Percentiles rank a stretch among this genome's conserved stretches.
Evolutionary conservation across 164 flowering plant genomes (phyloP).

Genomic region (Vitis rotundifolia): DNA sequence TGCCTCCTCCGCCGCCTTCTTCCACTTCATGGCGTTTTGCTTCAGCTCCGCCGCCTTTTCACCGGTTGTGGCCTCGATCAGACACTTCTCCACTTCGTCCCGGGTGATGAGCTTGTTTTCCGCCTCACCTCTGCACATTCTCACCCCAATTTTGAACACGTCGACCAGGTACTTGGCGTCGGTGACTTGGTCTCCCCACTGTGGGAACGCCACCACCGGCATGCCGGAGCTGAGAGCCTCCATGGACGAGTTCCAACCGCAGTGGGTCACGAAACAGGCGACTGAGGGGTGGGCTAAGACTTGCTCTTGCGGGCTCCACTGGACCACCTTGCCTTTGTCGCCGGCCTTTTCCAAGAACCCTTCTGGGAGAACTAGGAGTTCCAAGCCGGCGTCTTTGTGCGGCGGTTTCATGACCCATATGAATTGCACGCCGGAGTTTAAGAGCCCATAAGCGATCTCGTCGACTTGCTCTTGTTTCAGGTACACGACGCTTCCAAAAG

Average conservation of each 20-base stretch:
- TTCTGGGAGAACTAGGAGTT: neutral
- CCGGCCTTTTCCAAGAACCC: constrained; percentile 14
- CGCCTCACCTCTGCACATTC: constrained; percentile 6
- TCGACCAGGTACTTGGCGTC: constrained; percentile 19
- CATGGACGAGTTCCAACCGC: constrained; percentile 31
- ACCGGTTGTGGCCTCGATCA: constrained; percentile 15
- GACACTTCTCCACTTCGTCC: constrained; percentile 22
- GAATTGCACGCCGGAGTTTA: constrained; percentile 8
- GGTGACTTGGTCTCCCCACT: constrained; percentile 23
- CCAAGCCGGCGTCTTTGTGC: neutral
- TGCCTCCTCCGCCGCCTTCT: constrained; percentile 58
- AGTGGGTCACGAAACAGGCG: constrained; percentile 25
- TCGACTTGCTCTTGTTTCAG: constrained; percentile 12
- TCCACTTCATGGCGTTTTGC: constrained; percentile 57
- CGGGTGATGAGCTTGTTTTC: constrained; percentile 1
- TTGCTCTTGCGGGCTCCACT: constrained; percentile 27
- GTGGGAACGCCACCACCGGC: constrained; percentile 26
- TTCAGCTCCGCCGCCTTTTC: constrained; percentile 32
- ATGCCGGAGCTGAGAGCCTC: constrained; percentile 22
- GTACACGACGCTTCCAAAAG: constrained; percentile 22
- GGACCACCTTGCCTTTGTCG: constrained; percentile 17
- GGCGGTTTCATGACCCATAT: constrained; percentile 26
- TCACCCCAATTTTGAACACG: constrained; percentile 22
- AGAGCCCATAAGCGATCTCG: constrained; percentile 13
- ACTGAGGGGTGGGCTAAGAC: constrained; percentile 22